Evolutionary conservation across 441 rosid species (phyloP).

Genomic region (Adansonia madagascariensis): DNA sequence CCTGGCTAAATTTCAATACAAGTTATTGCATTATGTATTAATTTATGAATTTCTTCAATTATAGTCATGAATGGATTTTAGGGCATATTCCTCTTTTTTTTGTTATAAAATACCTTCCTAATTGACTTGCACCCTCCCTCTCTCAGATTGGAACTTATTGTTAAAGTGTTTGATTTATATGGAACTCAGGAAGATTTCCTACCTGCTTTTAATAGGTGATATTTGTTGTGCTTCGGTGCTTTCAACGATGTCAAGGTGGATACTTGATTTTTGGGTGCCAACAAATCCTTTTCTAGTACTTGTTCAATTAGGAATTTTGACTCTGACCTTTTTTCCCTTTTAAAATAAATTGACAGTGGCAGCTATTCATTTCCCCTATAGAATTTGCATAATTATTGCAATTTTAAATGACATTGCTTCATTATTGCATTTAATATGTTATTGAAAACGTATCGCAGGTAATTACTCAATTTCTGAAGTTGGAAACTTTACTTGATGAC

Average conservation of each 20-base stretch:
- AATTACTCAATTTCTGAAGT: conserved; percentile 77
- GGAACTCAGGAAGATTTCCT: neutral
- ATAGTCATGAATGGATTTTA: conserved; percentile 2
- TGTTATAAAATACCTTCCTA: neutral
- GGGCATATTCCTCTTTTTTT: neutral
- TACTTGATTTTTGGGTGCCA: conserved; percentile 4
- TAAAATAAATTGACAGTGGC: conserved; percentile 1
- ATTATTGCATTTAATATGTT: conserved; percentile 30
- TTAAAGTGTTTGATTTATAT: conserved; percentile 9
- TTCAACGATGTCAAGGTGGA: conserved; percentile 12
- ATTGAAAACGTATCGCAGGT: conserved; percentile 59
- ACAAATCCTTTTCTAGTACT: neutral
- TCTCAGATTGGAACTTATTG: neutral
- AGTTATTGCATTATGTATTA: conserved; percentile 3
- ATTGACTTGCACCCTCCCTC: neutral
- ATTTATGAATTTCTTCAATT: conserved; percentile 2
- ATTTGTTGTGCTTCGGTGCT: neutral
- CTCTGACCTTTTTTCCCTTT: neutral
- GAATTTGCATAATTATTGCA: neutral
- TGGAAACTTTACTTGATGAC: conserved; percentile 89
- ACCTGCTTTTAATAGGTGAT: neutral
- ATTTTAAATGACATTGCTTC: neutral
- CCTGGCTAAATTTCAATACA: neutral
- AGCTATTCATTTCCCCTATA: neutral
- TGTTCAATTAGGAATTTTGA: neutral